Evolutionary conservation across 768 basidiomycete species (phyloP).

Genomic region (Lactarius akahatsu): DNA sequence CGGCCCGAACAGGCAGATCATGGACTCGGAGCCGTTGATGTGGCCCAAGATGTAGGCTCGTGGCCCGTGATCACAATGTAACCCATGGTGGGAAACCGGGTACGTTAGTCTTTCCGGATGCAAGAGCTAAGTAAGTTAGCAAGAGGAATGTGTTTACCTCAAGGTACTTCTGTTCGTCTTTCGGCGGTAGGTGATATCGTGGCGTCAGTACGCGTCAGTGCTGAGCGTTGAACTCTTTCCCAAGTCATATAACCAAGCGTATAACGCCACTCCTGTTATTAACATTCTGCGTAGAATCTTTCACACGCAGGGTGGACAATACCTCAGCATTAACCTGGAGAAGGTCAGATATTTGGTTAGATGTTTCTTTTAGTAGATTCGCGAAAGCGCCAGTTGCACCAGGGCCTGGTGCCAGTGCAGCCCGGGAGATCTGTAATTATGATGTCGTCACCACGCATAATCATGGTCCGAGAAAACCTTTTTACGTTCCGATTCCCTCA

Average conservation of each 20-base stretch:
- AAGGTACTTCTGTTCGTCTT: constrained; percentile 36
- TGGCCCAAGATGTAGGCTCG: too few relatives aligned
- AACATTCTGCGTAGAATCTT: too few relatives aligned
- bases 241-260: too few relatives aligned
- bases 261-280: constrained; percentile 21
- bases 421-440: constrained; percentile 18
- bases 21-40: too few relatives aligned
- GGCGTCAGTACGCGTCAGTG: constrained; percentile 38
- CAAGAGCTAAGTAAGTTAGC: too few relatives aligned
- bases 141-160: constrained; percentile 6
- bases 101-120: too few relatives aligned
- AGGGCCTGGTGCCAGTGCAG: background rate
- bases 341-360: too few relatives aligned
- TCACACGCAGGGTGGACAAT: constrained; percentile 32
- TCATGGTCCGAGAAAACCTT: background rate
- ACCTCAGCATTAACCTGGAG: constrained; percentile 50
- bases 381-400: constrained; percentile 19
- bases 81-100: too few relatives aligned
- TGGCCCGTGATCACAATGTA: too few relatives aligned
- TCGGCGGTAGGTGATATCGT: constrained; percentile 42
- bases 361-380: background rate
- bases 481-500: background rate
- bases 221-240: constrained; percentile 33
- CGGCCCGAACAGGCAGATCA: too few relatives aligned
- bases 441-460: background rate